A percentile compares a stretch with the other conserved stretches of the same genome.
These are phyloP conservation scores for Aleurites moluccanus DNA, from an alignment of 441 rosid species.

Conservation along the genomic window DNA sequence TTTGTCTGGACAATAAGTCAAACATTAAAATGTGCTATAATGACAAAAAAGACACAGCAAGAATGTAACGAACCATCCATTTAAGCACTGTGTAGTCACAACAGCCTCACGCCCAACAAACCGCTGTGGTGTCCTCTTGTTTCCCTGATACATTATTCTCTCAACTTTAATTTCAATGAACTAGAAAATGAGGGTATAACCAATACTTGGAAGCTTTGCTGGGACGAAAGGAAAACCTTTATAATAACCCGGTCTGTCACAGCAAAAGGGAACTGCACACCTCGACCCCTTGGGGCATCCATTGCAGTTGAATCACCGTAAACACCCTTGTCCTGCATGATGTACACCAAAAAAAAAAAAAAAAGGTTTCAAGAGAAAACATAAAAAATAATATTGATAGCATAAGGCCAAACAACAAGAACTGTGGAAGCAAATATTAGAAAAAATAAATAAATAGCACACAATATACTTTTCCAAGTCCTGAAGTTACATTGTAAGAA, in stretches of 20 bases:
- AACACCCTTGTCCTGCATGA: constrained; percentile 64
- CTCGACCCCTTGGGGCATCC: constrained; percentile 64
- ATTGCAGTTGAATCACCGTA: constrained; percentile 46
- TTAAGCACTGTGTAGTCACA: constrained; percentile 95
- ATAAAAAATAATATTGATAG: neutral
- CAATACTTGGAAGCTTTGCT: constrained; percentile 9
- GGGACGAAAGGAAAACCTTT: constrained; percentile 51
- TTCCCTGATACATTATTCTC: constrained; percentile 63
- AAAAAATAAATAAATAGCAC: neutral
- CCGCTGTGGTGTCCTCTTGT: constrained; percentile 94
- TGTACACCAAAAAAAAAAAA: neutral
- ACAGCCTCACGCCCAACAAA: constrained; percentile 98
- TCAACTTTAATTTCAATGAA: constrained; percentile 27
- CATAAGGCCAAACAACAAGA: neutral
- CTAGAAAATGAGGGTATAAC: constrained; percentile 2
- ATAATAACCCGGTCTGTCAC: constrained; percentile 90
- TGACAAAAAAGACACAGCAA: neutral
- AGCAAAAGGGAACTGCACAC: constrained; percentile 87
- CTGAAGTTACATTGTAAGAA: neutral
- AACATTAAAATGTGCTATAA: neutral
- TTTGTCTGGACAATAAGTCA: neutral
- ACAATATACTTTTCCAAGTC: neutral
- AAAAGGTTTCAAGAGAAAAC: neutral
- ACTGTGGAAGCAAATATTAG: neutral
- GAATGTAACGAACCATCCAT: constrained; percentile 73